Evolutionary conservation across 2,329 filamentous ascomycete species (phyloP), one percentile per base, ranked within the genome.

Genomic region (Pseudocercospora musae): DNA sequence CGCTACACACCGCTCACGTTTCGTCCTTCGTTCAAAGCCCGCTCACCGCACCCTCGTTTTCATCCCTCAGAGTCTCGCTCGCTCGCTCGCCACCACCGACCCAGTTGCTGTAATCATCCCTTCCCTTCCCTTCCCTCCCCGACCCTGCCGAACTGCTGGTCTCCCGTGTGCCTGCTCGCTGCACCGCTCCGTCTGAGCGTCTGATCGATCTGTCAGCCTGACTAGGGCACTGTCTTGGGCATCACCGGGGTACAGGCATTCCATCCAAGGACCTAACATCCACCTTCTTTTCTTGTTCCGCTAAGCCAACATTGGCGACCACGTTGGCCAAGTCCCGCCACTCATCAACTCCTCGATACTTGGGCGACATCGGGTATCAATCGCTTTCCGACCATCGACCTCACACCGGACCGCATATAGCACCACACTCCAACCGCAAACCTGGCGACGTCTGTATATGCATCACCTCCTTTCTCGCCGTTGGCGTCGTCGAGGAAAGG

Each of bases 391-490:
- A 54, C 20, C 52, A 54, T 54, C 29, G 52, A 37, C 18, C 10
- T 23, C 27, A 37, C 15, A 18, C 27, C 27, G 52, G 29, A 54
- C 52, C 59, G 29, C 55, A 49, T 54, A 29, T 33, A 54, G 42
- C 59, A 57, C 18, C 29, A 54, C 52, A 21, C 52, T 23, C n/a
- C 59, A 60, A 66, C 65, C 63, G 65, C 56, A 63, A 69, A 66
- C 50, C 69, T 73, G 71, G 71, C 71, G 69, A 66, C 65, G 52
- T 54, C 52, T 62, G 65, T 71, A 62, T 71, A 73, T 72, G 70
- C 70, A 68, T 72, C 70, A 64, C 71, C 70, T 63, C 70, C 70
- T 62, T 69, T 70, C 65, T 72, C 71, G 68, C 71, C 70, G 46
- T 64, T 64, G 70, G 70, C 66, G 68, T 68, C 66, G 68, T 68